These are phyloP conservation scores for Debaryomyces prosopidis DNA, from an alignment of 805 yeast species.

Conservation along the genomic window DNA sequence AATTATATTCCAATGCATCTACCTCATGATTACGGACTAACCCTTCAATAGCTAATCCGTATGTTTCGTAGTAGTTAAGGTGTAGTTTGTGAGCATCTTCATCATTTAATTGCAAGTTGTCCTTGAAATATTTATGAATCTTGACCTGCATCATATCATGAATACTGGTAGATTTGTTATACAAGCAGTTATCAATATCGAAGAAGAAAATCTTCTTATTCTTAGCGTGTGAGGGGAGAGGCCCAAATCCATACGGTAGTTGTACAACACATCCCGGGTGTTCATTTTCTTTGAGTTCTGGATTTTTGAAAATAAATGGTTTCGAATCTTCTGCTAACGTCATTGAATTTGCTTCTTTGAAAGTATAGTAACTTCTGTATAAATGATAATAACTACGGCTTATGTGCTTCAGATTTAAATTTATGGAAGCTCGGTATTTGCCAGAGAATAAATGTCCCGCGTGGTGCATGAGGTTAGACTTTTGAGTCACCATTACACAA, in stretches of 20 bases:
- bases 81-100: slow-evolving; percentile 77
- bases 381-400: too few species aligned
- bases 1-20: slow-evolving; percentile 86
- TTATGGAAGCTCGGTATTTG: too few species aligned
- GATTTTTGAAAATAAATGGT: slow-evolving; percentile 21
- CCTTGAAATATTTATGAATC: slow-evolving; percentile 79
- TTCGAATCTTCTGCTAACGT: slow-evolving; percentile 1
- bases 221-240: slow-evolving; percentile 23
- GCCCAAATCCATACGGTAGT: slow-evolving; percentile 35
- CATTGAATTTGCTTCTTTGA: not conserved
- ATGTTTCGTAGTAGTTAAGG: slow-evolving; percentile 73
- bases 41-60: slow-evolving; percentile 94
- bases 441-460: not conserved
- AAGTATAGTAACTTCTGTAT: too few species aligned
- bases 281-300: slow-evolving; percentile 18
- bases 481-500: too few species aligned
- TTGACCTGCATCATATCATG: slow-evolving; percentile 86
- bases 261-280: slow-evolving; percentile 21
- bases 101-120: slow-evolving; percentile 57
- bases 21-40: slow-evolving; percentile 67
- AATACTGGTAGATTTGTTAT: slow-evolving; percentile 69
- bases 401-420: too few species aligned
- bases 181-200: slow-evolving; percentile 92
- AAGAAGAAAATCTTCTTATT: slow-evolving; percentile 61
- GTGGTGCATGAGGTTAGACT: not conserved